Evolutionary conservation across 2,329 filamentous ascomycete genomes (phyloP), one percentile per base, ranked within the genome.

Genomic region (Alternaria gaisen): DNA sequence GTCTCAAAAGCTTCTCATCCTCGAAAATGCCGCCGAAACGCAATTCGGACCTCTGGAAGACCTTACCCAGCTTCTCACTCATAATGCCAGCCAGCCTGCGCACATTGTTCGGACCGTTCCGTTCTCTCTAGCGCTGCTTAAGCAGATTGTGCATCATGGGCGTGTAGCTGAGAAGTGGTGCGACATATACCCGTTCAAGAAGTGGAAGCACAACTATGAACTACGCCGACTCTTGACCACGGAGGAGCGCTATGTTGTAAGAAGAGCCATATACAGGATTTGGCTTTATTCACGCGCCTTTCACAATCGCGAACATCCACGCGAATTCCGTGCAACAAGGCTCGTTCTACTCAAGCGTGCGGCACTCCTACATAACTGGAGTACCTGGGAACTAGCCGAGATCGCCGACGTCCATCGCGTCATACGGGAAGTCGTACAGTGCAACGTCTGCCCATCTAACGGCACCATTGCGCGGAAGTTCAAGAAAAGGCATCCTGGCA

Each of bases 261-360:
- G 87, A 11, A 82, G 86, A 41, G 87, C 87, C 10, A 76, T 88
- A 10, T 89, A 89, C 70, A 83, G 87, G 9, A 76, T 87, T 11
- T 89, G 87, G 87, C 81, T 88, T 8, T 89, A 87, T 71, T 80
- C 81, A 18, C 81, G 83, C 48, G 86, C 87, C 28, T 89, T 88
- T 70, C 84, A 89, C 72, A 86, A 80, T 58, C 74, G 75, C n/a
- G 67, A 75, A 7, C 81, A 86, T 65, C 78, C 84, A 3, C 85
- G 86, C 28, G 82, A 83, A 44, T 77, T 80, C 28, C 84, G 87
- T 52, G 76, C 77, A 46, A 72, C 83, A 16, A 81, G 80, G 5
- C 79, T 80, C 22, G 72, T 84, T 1, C 73, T 86, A 9, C 75
- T 79, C 18, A 83, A 86, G 64, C 84, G 87, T 28, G 83, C 86